Evolutionary conservation across 1,139 yeast species (phyloP).

Genomic region (Lodderomyces orthopsilosis): DNA sequence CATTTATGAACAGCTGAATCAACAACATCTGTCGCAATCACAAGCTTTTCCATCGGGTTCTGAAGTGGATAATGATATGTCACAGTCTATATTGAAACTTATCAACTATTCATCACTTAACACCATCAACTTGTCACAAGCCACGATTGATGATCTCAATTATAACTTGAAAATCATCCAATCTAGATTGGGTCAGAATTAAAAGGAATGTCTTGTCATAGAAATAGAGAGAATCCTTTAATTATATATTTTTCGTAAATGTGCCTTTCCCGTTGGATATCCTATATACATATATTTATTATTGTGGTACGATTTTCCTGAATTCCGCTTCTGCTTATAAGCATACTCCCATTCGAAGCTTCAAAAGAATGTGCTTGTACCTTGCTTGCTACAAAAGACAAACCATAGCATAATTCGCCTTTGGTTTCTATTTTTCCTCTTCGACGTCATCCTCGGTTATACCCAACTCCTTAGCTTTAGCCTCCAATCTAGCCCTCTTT

Average conservation of each 20-base stretch:
- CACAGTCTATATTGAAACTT: constrained; percentile 19
- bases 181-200: constrained; percentile 9
- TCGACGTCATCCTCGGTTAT: constrained; percentile 37
- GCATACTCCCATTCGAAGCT: neutral
- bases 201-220: no score
- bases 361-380: no score
- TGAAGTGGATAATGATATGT: constrained; percentile 16
- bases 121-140: constrained; percentile 21
- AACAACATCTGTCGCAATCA: constrained; percentile 2
- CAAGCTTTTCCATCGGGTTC: neutral
- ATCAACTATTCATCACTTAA: constrained; percentile 22
- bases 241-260: neutral
- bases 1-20: constrained; percentile 2
- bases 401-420: no score
- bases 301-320: neutral
- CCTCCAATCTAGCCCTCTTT: constrained; percentile 71
- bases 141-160: constrained; percentile 29
- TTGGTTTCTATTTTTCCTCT: constrained; percentile 2
- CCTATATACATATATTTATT: neutral
- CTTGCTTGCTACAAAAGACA: no score
- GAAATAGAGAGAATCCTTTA: no score
- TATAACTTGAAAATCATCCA: constrained; percentile 21
- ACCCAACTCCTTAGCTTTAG: constrained; percentile 66
- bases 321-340: neutral
- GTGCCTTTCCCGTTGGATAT: neutral